Conservation (phyloP, 352 stramenopile genomes). For the Achlya hypogyna region DNA sequence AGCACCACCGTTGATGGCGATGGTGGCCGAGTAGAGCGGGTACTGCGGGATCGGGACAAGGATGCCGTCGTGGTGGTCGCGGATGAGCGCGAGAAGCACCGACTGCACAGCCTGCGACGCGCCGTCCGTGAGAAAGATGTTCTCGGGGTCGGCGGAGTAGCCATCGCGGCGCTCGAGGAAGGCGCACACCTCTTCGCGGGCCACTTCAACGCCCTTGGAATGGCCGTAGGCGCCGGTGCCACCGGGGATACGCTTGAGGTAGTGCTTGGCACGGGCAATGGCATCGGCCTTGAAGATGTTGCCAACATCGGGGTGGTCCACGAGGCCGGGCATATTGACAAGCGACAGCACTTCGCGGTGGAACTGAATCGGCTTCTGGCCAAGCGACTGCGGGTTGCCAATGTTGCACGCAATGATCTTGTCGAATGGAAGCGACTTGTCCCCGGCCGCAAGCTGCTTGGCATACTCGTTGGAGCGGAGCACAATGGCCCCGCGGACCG, state of each 20-base stretch:
- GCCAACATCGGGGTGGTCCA: constrained; percentile 69
- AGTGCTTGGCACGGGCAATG: constrained; percentile 81
- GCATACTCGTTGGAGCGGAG: constrained; percentile 70
- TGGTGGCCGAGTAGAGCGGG: constrained; percentile 97
- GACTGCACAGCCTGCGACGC: constrained; percentile 92
- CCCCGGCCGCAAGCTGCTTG: constrained; percentile 46
- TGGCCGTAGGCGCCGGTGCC: constrained; percentile 90
- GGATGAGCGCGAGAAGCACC: constrained; percentile 87
- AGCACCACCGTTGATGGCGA: constrained; percentile 90
- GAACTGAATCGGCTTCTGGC: constrained; percentile 93
- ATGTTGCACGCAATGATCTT: constrained; percentile 98
- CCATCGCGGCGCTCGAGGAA: constrained; percentile 86
- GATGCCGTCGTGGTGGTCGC: constrained; percentile 79
- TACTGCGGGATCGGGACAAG: constrained; percentile 99
- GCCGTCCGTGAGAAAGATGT: constrained; percentile 97
- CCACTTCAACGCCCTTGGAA: constrained; percentile 79
- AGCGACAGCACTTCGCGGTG: constrained; percentile 88
- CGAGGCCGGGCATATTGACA: constrained; percentile 79
- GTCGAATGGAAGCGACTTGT: constrained; percentile 81
- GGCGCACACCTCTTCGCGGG: constrained; percentile 85
- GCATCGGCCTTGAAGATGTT: constrained; percentile 80
- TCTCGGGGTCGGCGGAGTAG: constrained; percentile 84
- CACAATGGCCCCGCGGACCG: constrained; percentile 80
- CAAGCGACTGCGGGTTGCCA: constrained; percentile 94
- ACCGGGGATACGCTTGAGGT: constrained; percentile 78